Base-by-base conservation (phyloP, 2,329 filamentous ascomycete species). In the Trichoderma guizhouense region DNA sequence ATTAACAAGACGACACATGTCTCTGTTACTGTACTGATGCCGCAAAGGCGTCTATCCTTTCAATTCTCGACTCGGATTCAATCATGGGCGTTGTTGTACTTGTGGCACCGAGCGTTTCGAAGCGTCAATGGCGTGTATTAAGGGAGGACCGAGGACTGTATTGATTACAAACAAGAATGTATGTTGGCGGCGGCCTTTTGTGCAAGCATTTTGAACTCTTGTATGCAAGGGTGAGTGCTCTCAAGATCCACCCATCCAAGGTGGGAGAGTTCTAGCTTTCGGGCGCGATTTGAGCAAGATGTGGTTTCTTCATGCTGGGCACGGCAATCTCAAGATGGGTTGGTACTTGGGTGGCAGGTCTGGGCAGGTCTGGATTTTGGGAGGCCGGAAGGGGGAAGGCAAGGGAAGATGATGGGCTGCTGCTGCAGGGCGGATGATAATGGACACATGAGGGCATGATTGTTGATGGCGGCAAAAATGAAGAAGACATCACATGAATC, bases 401-500 rank as follows among this genome's bases (percentile, higher is more conserved):
- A 36, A 36, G 53, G 32, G 26, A 43, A 21, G 32, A 58, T 28
- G 64, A n/a, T 43, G 24, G 64, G 36, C 61, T 64, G 61, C 60
- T 43, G 60, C 39, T 32, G 61, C 61, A 36, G 21, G n/a, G 71
- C 66, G 71, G 72, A 74, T 71, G 73, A 73, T 73, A 73, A 71
- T 74, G 69, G 65, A 71, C 72, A 71, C 62, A 75, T 61, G 72
- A 74, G 70, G 69, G 64, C 53, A 74, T 32, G 74, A 74, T 68
- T 63, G 57, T 74, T 69, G 72, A 72, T 53, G 67, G 64, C 63
- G 26, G 62, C 53, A 73, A 65, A 18, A 61, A 51, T 53, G 64
- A 43, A 21, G 24, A 73, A 55, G 58, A 34, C 34, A 70, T 74
- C 67, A 72, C 71, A 70, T 72, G 68, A 71, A 68, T 68, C 58